Conservation (phyloP, 2,329 filamentous ascomycete species). For the Teratosphaeria destructans region DNA sequence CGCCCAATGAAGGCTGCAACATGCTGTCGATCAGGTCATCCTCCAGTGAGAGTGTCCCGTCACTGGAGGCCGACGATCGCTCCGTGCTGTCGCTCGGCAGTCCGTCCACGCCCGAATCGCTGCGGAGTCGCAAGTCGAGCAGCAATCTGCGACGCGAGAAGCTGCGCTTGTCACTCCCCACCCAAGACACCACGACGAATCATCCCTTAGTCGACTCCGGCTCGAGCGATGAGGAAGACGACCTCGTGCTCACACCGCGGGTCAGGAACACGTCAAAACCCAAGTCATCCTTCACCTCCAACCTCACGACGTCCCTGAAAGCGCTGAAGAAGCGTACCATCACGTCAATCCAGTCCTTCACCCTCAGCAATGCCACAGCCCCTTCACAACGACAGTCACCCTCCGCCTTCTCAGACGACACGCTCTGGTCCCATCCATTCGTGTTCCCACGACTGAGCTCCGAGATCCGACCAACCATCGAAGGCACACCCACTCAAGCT, state of each 20-base stretch:
- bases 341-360: conserved; percentile 49
- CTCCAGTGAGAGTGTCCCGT: conserved; percentile 49
- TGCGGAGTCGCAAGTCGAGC: conserved; percentile 25
- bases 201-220: conserved; percentile 45
- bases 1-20: background rate
- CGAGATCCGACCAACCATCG: conserved; percentile 48
- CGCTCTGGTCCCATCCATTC: conserved; percentile 49
- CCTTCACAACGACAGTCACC: conserved; percentile 7
- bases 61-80: conserved; percentile 39
- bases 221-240: conserved; percentile 21
- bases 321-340: conserved; percentile 49
- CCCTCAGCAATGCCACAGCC: conserved; percentile 23
- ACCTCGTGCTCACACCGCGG: conserved; percentile 20
- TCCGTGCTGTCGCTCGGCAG: conserved; percentile 36
- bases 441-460: conserved; percentile 49
- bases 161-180: conserved; percentile 38
- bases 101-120: conserved; percentile 31
- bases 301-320: conserved; percentile 52
- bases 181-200: conserved; percentile 45
- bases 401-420: conserved; percentile 45
- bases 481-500: conserved; percentile 43
- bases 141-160: conserved; percentile 35
- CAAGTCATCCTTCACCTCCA: conserved; percentile 48
- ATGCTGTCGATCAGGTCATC: conserved; percentile 33
- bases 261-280: conserved; percentile 29